A percentile compares a stretch with the other conserved stretches of the same genome.
Evolutionary conservation across 768 basidiomycete species (phyloP).

Genomic region (Hericium coralloides): DNA sequence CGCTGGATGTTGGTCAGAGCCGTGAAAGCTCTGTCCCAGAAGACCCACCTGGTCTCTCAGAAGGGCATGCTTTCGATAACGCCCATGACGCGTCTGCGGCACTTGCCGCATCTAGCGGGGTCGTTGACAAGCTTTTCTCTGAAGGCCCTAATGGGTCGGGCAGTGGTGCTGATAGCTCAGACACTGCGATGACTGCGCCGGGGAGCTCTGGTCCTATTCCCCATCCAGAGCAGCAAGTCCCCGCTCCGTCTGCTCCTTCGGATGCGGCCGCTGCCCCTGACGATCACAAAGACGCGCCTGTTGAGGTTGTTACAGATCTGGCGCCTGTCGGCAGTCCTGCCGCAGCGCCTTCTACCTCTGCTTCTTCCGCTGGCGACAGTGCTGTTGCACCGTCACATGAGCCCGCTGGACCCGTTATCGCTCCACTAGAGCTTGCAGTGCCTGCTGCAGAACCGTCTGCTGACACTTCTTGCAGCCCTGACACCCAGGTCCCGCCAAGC

Average conservation of each 20-base stretch:
- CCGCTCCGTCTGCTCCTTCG: slow-evolving; percentile 3
- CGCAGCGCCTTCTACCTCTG: slow-evolving; percentile 6
- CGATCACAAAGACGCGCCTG: slow-evolving; percentile 1
- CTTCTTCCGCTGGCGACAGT: slow-evolving; percentile 10
- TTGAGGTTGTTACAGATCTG: neutral
- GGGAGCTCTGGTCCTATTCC: slow-evolving; percentile 1
- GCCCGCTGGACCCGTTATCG: slow-evolving; percentile 12
- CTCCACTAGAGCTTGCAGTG: slow-evolving; percentile 10
- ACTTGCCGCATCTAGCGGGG: neutral
- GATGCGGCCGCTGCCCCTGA: neutral
- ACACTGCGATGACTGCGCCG: neutral
- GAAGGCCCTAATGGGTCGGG: neutral
- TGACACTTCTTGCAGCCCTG: slow-evolving; percentile 14
- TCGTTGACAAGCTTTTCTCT: neutral
- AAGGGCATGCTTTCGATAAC: slow-evolving; percentile 14
- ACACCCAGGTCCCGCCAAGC: slow-evolving; percentile 7
- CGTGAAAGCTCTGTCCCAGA: slow-evolving; percentile 6
- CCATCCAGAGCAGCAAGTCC: slow-evolving; percentile 10
- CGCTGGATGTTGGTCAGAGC: slow-evolving; percentile 7
- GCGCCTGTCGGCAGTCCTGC: neutral
- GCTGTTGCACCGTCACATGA: slow-evolving; percentile 12
- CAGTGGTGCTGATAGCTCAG: neutral
- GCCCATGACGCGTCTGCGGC: slow-evolving; percentile 8
- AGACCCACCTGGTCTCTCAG: slow-evolving; percentile 8
- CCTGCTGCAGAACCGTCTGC: slow-evolving; percentile 13